Percentiles rank a stretch among this genome's conserved stretches.
phyloP scores from a whole-genome alignment of 345 rosid species.

The Balakata baccata region DNA sequence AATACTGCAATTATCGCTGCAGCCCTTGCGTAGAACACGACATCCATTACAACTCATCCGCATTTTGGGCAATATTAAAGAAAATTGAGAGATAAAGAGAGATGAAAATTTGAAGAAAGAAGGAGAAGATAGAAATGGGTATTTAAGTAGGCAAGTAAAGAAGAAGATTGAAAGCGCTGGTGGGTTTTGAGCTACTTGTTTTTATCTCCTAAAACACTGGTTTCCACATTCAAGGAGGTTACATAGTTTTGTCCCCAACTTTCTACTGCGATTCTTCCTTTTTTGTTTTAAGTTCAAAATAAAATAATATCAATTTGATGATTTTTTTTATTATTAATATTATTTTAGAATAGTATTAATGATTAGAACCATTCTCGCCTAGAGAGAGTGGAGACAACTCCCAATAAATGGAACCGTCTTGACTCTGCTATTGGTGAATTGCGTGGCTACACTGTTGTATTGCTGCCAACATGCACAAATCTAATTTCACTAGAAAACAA shows the following conservation, averaged over 20 bases:
- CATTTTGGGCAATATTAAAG: slow-evolving; percentile 7
- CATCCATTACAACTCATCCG: slow-evolving; percentile 98
- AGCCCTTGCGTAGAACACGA: slow-evolving; percentile 91
- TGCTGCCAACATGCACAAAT: background rate
- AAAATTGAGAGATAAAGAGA: background rate
- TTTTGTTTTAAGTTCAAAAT: too few species aligned
- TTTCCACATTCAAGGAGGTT: slow-evolving; percentile 39
- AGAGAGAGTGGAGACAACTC: slow-evolving; percentile 7
- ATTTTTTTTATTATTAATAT: background rate
- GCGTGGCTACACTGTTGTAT: background rate
- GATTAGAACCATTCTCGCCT: background rate
- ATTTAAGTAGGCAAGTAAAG: background rate
- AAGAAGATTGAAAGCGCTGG: slow-evolving; percentile 27
- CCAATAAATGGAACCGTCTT: background rate
- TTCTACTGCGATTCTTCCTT: too few species aligned
- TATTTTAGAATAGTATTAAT: background rate
- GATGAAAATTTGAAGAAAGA: too few species aligned
- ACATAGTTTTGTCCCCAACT: too few species aligned
- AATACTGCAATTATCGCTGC: slow-evolving; percentile 84
- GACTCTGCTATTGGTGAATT: background rate
- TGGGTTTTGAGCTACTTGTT: slow-evolving; percentile 43
- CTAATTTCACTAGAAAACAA: background rate
- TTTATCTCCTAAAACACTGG: slow-evolving; percentile 33
- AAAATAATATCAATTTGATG: background rate
- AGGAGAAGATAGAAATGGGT: background rate